Conservation (phyloP, 2,329 filamentous ascomycete species). For the Fusarium sp. region DNA sequence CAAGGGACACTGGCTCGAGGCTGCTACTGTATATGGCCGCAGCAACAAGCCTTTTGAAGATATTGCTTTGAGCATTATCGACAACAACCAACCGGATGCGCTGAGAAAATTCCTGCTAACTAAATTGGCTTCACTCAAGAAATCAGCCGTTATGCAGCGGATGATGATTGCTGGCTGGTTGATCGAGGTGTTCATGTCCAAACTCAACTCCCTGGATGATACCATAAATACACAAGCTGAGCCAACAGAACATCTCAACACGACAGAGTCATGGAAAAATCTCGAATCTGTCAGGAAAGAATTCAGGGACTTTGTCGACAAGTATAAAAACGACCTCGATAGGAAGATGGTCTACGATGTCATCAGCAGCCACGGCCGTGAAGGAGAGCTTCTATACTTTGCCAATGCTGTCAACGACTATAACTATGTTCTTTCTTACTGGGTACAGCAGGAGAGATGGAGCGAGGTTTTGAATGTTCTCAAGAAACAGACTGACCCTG, state of each 20-base stretch:
- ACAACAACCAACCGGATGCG: conserved; percentile 89
- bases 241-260: conserved; percentile 76
- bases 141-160: conserved; percentile 87
- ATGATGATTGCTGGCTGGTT: conserved; percentile 97
- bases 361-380: conserved; percentile 92
- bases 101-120: conserved; percentile 88
- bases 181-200: conserved; percentile 96
- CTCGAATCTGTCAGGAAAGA: conserved; percentile 78
- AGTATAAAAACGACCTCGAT: conserved; percentile 88
- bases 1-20: conserved; percentile 85
- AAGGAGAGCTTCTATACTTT: conserved; percentile 92
- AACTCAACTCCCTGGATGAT: conserved; percentile 93
- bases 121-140: conserved; percentile 85
- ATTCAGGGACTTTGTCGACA: conserved; percentile 87
- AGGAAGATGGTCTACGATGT: conserved; percentile 94
- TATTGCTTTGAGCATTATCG: conserved; percentile 90
- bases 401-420: conserved; percentile 90
- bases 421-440: conserved; percentile 95
- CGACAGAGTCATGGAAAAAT: conserved; percentile 76
- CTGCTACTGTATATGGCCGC: conserved; percentile 89
- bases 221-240: conserved; percentile 91
- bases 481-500: conserved; percentile 90
- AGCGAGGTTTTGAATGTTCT: conserved; percentile 85
- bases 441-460: conserved; percentile 97
- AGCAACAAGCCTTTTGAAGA: conserved; percentile 98